These are phyloP conservation scores for Didymella exigua DNA, from an alignment of 2,329 filamentous ascomycete species.

Conservation along the genomic window DNA sequence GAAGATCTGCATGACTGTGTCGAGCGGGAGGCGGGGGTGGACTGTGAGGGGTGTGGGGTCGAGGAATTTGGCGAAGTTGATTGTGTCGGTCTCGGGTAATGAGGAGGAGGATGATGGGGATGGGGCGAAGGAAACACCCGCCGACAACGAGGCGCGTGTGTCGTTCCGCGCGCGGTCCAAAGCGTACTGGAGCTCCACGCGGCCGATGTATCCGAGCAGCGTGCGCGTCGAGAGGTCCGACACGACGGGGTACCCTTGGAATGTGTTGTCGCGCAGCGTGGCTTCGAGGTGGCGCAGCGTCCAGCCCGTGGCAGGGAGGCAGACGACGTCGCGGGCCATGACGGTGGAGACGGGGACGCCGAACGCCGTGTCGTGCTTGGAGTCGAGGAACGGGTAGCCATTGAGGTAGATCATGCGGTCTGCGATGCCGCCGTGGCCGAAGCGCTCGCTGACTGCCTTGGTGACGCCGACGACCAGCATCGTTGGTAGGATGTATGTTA, in stretches of 20 bases:
- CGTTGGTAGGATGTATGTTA: conserved; percentile 95
- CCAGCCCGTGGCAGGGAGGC: conserved; percentile 75
- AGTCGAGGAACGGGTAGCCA: conserved; percentile 94
- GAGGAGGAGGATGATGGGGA: too few relatives aligned
- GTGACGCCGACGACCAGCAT: conserved; percentile 99
- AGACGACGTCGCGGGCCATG: conserved; percentile 79
- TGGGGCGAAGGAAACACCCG: conserved; percentile 69
- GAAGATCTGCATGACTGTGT: conserved; percentile 98
- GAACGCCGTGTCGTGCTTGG: conserved; percentile 96
- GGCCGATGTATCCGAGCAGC: conserved; percentile 88
- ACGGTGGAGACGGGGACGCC: conserved; percentile 89
- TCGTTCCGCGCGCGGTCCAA: conserved; percentile 79
- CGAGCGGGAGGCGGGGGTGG: conserved; percentile 86
- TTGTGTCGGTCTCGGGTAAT: too few relatives aligned
- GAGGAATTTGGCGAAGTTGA: conserved; percentile 87
- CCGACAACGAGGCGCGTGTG: conserved; percentile 55
- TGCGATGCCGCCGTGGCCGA: conserved; percentile 95
- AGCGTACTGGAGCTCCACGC: conserved; percentile 89
- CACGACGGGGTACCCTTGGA: conserved; percentile 91
- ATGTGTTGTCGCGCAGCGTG: conserved; percentile 77
- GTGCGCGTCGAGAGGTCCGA: conserved; percentile 73
- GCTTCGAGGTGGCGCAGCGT: conserved; percentile 77
- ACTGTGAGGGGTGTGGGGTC: conserved; percentile 89
- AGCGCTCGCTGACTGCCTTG: conserved; percentile 87
- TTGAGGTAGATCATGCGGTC: conserved; percentile 99